Evolutionary conservation across 75 land plant species (phyloP).

Genomic region (Selaginella moellendorffii): DNA sequence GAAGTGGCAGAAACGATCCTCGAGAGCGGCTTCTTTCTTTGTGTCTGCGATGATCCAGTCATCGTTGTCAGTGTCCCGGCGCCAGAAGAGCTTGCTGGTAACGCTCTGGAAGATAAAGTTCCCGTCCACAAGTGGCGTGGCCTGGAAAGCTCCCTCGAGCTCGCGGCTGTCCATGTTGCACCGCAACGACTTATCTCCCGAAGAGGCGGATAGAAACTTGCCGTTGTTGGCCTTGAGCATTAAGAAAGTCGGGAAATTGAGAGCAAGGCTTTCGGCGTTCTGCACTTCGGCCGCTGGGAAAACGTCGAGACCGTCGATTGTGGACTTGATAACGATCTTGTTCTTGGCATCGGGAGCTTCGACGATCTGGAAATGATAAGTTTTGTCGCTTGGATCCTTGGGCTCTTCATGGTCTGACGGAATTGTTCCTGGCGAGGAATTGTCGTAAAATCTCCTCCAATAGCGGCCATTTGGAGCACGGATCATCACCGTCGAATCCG

Average conservation of each 20-base stretch:
- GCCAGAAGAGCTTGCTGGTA: neutral
- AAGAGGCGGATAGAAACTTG: neutral
- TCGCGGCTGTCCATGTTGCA: neutral
- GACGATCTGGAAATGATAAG: neutral
- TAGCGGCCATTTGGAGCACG: slow-evolving; percentile 8
- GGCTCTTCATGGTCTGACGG: neutral
- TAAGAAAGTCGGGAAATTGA: neutral
- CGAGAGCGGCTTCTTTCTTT: neutral
- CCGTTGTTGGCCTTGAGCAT: neutral
- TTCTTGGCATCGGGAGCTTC: neutral
- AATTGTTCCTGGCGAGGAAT: neutral
- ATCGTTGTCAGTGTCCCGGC: neutral
- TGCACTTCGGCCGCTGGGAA: neutral
- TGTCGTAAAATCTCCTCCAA: neutral
- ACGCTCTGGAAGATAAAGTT: neutral
- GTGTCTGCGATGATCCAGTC: slow-evolving; percentile 2
- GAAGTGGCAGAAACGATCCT: slow-evolving; percentile 1
- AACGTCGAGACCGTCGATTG: slow-evolving; percentile 2
- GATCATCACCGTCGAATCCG: neutral
- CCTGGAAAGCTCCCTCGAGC: neutral
- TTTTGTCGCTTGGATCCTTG: neutral
- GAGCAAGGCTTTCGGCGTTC: neutral
- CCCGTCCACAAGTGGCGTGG: slow-evolving; percentile 7
- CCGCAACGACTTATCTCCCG: neutral
- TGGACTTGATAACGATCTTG: neutral